Evolutionary conservation across 1,139 yeast genomes (phyloP).

Genomic region (Candida sanyaensis): DNA sequence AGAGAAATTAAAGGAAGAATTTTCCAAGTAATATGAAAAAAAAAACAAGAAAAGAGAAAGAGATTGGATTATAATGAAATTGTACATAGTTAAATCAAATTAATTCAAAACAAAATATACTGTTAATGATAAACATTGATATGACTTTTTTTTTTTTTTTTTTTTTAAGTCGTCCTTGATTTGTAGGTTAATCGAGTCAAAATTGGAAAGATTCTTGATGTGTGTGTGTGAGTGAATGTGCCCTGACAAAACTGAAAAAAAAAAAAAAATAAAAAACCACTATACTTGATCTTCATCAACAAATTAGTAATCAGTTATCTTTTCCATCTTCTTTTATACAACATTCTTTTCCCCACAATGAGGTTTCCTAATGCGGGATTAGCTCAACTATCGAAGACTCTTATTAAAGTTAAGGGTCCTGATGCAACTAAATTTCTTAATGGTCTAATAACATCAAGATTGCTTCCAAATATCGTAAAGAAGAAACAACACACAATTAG

Average conservation of each 20-base stretch:
- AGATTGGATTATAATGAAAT: background rate
- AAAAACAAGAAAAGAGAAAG: background rate
- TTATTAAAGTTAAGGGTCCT: constrained; percentile 65
- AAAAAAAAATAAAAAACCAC: too few species aligned
- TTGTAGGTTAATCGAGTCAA: too few species aligned
- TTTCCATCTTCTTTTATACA: background rate
- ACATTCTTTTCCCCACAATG: constrained; percentile 5
- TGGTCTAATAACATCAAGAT: constrained; percentile 78
- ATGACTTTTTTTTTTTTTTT: too few species aligned
- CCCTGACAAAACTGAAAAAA: background rate
- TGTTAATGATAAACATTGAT: background rate
- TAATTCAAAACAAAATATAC: too few species aligned
- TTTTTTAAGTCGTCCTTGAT: too few species aligned
- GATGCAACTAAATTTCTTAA: constrained; percentile 83
- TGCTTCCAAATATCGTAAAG: constrained; percentile 61
- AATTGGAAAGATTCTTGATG: too few species aligned
- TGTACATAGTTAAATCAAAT: background rate
- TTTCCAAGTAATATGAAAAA: constrained; percentile 14
- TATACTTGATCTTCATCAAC: background rate
- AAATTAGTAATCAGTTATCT: background rate
- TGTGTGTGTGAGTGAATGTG: background rate
- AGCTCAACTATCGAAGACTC: constrained; percentile 30
- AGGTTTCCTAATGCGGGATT: constrained; percentile 23
- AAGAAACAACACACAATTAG: constrained; percentile 69
- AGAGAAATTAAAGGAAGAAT: constrained; percentile 56